These are phyloP conservation scores for Neopestalotiopsis rosae DNA, from an alignment of 2,329 filamentous ascomycete species.

Conservation along the genomic window DNA sequence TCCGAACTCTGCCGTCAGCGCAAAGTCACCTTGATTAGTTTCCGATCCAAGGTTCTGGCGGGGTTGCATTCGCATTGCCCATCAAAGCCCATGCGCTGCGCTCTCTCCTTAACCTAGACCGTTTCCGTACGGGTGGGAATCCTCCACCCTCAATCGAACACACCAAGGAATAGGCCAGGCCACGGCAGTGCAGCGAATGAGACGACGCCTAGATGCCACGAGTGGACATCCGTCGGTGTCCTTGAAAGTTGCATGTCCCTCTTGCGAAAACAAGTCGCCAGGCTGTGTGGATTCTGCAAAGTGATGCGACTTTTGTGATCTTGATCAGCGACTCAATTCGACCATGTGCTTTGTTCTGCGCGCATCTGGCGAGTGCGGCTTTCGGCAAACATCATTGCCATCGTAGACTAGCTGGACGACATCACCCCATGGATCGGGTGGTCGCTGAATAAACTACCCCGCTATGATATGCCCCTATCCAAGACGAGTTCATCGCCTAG, in stretches of 20 bases:
- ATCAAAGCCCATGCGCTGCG: neutral
- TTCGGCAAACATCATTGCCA: neutral
- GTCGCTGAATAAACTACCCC: constrained; percentile 16
- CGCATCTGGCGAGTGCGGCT: neutral
- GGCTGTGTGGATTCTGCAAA: neutral
- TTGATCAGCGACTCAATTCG: constrained; percentile 7
- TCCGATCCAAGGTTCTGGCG: constrained; percentile 7
- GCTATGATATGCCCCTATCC: constrained; percentile 14
- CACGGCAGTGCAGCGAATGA: constrained; percentile 40
- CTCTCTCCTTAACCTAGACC: constrained; percentile 1
- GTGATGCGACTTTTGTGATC: neutral
- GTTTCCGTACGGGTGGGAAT: constrained; percentile 3
- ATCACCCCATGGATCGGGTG: neutral
- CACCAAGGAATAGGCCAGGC: neutral
- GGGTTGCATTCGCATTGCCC: neutral
- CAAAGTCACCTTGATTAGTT: neutral
- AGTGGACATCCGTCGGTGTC: constrained; percentile 28
- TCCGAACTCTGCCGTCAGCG: constrained; percentile 5
- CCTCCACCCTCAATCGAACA: neutral
- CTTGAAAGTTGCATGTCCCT: neutral
- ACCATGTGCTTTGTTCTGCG: constrained; percentile 4
- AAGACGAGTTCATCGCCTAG: constrained; percentile 15
- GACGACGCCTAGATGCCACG: constrained; percentile 44
- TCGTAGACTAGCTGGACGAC: neutral
- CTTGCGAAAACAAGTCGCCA: neutral